Percentiles rank a stretch among this genome's conserved stretches.
phyloP scores from a whole-genome alignment of 805 yeast species.

The Schwanniomyces occidentalis region DNA sequence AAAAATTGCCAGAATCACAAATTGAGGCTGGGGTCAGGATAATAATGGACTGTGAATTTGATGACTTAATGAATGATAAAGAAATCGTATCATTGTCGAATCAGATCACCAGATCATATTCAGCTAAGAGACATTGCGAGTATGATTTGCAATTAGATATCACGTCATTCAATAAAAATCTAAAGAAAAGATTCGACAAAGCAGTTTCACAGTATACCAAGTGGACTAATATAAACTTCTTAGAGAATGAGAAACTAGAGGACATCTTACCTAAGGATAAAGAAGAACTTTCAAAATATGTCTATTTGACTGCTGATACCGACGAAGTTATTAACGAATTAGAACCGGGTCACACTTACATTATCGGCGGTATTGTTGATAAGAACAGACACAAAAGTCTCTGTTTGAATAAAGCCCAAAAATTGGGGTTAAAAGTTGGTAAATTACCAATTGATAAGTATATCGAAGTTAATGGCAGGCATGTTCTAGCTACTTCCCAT shows the following conservation, averaged over 20 bases:
- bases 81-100: slow-evolving; percentile 68
- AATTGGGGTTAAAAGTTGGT: slow-evolving; percentile 68
- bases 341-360: slow-evolving; percentile 71
- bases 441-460: slow-evolving; percentile 85
- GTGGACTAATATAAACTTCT: slow-evolving; percentile 69
- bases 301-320: slow-evolving; percentile 87
- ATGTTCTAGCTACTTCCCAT: slow-evolving; percentile 90
- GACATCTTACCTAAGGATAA: slow-evolving; percentile 25
- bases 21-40: slow-evolving; percentile 50
- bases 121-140: slow-evolving; percentile 66
- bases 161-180: slow-evolving; percentile 63
- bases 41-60: slow-evolving; percentile 88
- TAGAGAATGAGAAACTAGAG: slow-evolving; percentile 32
- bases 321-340: slow-evolving; percentile 64
- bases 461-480: slow-evolving; percentile 79
- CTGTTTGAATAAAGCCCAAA: slow-evolving; percentile 79
- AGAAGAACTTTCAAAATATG: slow-evolving; percentile 39
- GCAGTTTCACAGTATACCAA: slow-evolving; percentile 55
- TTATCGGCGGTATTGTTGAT: slow-evolving; percentile 95
- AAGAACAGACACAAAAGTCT: slow-evolving; percentile 83
- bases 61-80: slow-evolving; percentile 80
- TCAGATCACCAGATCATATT: slow-evolving; percentile 81
- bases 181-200: slow-evolving; percentile 68
- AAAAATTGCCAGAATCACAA: slow-evolving; percentile 45
- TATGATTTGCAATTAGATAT: slow-evolving; percentile 60